phyloP scores from a whole-genome alignment of 331 rosid genomes.

The Prunus yedoensis region DNA sequence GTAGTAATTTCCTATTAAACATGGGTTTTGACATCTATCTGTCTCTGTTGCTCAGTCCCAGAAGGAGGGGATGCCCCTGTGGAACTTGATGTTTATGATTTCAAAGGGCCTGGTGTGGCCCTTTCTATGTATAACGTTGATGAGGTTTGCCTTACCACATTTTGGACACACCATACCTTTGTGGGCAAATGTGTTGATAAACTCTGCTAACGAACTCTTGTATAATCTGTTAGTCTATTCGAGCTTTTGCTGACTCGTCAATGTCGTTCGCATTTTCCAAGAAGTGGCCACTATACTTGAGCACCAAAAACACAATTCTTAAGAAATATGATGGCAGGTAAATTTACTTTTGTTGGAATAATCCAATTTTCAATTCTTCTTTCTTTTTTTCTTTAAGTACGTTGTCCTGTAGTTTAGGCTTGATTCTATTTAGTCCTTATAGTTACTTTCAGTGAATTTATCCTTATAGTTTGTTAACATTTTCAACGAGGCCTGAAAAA shows the following conservation, averaged over 20 bases:
- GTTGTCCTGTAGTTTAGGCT: neutral
- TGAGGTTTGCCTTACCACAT: conserved; percentile 56
- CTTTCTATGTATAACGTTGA: conserved; percentile 96
- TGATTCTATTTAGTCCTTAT: neutral
- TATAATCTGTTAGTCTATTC: conserved; percentile 64
- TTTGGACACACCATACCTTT: neutral
- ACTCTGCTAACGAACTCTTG: conserved; percentile 12
- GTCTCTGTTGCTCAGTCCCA: conserved; percentile 58
- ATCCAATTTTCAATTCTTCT: neutral
- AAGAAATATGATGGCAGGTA: conserved; percentile 99
- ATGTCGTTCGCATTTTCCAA: conserved; percentile 78
- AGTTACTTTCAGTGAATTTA: neutral
- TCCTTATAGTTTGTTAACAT: too few relatives aligned
- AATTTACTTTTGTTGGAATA: neutral
- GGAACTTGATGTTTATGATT: conserved; percentile 79
- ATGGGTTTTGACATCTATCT: conserved; percentile 4
- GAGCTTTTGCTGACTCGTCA: conserved; percentile 89
- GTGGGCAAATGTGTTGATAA: neutral
- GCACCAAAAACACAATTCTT: conserved; percentile 96
- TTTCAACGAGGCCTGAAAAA: too few relatives aligned
- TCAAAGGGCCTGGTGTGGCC: conserved; percentile 93
- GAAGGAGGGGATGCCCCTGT: conserved; percentile 59
- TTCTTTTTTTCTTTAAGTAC: neutral
- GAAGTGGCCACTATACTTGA: conserved; percentile 94
- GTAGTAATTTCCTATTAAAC: neutral